Evolutionary conservation across 164 flowering plant genomes (phyloP).

Genomic region (Kingdonia uniflora): DNA sequence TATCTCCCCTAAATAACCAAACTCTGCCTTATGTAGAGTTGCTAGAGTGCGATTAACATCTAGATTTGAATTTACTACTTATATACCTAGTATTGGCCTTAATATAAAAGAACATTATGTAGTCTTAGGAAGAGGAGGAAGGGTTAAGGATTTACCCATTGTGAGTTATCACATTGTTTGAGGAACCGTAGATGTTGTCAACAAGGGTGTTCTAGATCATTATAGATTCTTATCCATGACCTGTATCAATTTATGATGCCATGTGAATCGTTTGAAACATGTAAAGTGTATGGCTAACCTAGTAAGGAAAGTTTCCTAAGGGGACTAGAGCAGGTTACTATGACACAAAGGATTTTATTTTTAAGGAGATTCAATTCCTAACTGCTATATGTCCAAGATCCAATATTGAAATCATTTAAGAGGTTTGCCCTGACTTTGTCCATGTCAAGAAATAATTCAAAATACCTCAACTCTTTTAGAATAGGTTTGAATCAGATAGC

Average conservation of each 20-base stretch:
- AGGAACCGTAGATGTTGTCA: background rate
- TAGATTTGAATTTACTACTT: background rate
- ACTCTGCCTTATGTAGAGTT: too few relatives aligned
- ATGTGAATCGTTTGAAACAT: background rate
- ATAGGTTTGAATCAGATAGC: too few relatives aligned
- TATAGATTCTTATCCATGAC: too few relatives aligned
- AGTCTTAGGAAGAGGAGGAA: constrained; percentile 3
- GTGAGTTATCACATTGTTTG: background rate
- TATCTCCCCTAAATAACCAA: too few relatives aligned
- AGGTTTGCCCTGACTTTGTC: constrained; percentile 7
- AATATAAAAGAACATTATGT: background rate
- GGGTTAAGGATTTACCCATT: background rate
- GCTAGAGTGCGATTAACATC: too few relatives aligned
- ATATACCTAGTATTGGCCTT: background rate
- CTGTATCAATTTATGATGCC: too few relatives aligned
- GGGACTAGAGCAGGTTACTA: background rate
- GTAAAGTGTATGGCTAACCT: background rate
- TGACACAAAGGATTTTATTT: background rate
- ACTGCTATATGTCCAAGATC: too few relatives aligned
- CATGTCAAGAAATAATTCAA: background rate
- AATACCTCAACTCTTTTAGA: constrained; percentile 1
- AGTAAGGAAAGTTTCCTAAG: background rate
- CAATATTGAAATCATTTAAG: constrained; percentile 3
- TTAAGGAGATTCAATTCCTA: too few relatives aligned
- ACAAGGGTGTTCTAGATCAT: too few relatives aligned